Evolutionary conservation across 768 basidiomycete species (phyloP).

Genomic region (Tulasnella sp.): DNA sequence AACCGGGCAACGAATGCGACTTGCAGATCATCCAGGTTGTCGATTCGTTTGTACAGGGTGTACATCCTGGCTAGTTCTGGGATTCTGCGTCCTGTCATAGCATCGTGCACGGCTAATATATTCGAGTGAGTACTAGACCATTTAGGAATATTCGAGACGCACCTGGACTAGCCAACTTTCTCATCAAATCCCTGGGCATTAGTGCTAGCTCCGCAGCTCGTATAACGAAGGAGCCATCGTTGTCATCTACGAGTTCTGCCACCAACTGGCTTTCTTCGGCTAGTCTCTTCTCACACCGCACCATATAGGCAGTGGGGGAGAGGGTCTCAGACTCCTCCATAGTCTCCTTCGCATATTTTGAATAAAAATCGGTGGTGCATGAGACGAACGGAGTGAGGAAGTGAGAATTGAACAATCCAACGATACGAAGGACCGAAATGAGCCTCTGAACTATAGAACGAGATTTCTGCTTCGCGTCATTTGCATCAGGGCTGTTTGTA

Average conservation of each 20-base stretch:
- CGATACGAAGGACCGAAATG: conserved; percentile 43
- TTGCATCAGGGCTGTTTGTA: too few relatives aligned
- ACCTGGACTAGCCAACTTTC: conserved; percentile 34
- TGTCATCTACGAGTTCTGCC: too few relatives aligned
- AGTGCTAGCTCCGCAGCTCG: conserved; percentile 3
- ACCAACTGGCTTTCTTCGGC: too few relatives aligned
- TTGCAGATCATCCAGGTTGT: conserved; percentile 40
- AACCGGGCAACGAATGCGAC: conserved; percentile 50
- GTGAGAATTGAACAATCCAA: conserved; percentile 41
- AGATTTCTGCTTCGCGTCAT: neutral
- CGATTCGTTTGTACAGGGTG: conserved; percentile 45
- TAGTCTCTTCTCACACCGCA: conserved; percentile 32
- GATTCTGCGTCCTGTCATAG: conserved; percentile 34
- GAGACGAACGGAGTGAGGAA: conserved; percentile 48
- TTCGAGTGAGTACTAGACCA: neutral
- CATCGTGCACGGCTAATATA: conserved; percentile 34
- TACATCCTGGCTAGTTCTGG: conserved; percentile 43
- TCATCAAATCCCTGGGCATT: conserved; percentile 36
- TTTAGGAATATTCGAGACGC: conserved; percentile 9
- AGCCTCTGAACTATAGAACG: conserved; percentile 28
- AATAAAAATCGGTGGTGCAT: conserved; percentile 42
- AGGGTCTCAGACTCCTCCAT: conserved; percentile 30
- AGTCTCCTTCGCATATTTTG: conserved; percentile 35
- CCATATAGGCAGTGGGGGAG: conserved; percentile 43
- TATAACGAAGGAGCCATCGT: too few relatives aligned